Percentiles rank a stretch among this genome's conserved stretches.
Conservation (phyloP, 768 basidiomycete genomes). For the Clitopilus hobsonii region DNA sequence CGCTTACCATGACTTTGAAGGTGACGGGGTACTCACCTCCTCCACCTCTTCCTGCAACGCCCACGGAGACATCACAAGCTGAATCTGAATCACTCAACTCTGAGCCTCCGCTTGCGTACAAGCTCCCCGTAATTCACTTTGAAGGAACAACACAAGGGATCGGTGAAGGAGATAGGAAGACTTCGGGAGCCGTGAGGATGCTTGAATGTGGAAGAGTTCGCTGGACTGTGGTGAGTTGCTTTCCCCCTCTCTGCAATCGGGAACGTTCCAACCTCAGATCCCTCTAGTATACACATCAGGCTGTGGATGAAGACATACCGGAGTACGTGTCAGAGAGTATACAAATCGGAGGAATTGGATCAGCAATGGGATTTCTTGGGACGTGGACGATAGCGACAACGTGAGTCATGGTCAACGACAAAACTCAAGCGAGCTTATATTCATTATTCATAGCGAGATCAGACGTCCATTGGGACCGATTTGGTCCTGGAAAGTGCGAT, state of each 20-base stretch:
- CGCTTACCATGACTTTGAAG: too few species aligned
- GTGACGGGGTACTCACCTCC: too few species aligned
- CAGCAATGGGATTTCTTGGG: constrained; percentile 33
- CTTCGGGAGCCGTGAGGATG: constrained; percentile 43
- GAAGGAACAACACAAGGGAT: constrained; percentile 40
- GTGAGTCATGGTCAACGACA: too few species aligned
- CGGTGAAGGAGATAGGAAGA: constrained; percentile 26
- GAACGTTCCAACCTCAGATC: too few species aligned
- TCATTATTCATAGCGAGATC: too few species aligned
- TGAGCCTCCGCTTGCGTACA: constrained; percentile 22
- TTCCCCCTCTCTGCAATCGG: too few species aligned
- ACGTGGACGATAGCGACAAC: constrained; percentile 54
- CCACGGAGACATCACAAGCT: too few species aligned
- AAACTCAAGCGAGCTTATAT: too few species aligned
- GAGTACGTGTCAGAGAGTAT: constrained; percentile 56
- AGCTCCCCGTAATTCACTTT: constrained; percentile 47
- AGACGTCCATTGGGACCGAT: constrained; percentile 35
- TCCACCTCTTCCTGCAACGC: too few species aligned
- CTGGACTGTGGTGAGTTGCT: constrained; percentile 43
- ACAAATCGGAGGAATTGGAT: constrained; percentile 51
- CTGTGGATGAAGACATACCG: constrained; percentile 22
- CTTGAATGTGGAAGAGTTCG: constrained; percentile 44
- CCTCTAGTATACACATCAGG: constrained; percentile 25
- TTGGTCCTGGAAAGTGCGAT: constrained; percentile 19
- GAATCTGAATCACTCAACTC: too few species aligned